phyloP scores from a whole-genome alignment of 2,329 filamentous ascomycete species.

The Waltergamsia citrina region DNA sequence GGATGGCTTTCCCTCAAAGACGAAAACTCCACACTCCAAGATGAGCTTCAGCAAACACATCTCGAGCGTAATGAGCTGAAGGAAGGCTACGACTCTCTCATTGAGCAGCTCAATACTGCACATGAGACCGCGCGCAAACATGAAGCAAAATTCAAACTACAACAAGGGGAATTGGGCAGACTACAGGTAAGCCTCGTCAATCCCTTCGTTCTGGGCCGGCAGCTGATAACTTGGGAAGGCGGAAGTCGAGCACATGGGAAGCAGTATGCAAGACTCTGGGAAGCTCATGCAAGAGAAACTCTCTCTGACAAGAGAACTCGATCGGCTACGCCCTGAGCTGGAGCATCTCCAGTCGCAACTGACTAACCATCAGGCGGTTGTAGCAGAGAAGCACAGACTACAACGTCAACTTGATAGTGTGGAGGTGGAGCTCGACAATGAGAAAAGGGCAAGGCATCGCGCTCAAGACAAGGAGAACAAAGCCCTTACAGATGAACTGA shows the following conservation, averaged over 20 bases:
- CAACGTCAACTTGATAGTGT: constrained; percentile 69
- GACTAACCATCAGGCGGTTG: constrained; percentile 52
- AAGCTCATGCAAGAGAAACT: constrained; percentile 56
- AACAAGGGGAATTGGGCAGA: constrained; percentile 14
- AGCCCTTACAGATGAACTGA: constrained; percentile 31
- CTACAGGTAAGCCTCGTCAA: too few relatives aligned
- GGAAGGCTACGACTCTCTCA: constrained; percentile 27
- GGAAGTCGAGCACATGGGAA: constrained; percentile 61
- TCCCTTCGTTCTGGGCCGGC: too few relatives aligned
- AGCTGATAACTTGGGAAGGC: constrained; percentile 35
- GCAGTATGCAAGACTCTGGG: constrained; percentile 57
- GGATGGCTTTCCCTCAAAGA: constrained; percentile 63
- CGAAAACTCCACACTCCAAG: constrained; percentile 60
- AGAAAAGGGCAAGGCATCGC: constrained; percentile 37
- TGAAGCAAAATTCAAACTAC: constrained; percentile 36
- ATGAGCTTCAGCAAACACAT: constrained; percentile 51
- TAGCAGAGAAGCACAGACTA: constrained; percentile 71
- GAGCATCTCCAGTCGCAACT: constrained; percentile 47
- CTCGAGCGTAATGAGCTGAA: constrained; percentile 43
- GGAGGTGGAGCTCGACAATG: constrained; percentile 75
- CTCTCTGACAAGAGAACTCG: constrained; percentile 39
- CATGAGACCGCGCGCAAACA: constrained; percentile 32
- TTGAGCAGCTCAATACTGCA: constrained; percentile 30
- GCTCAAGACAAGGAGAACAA: constrained; percentile 21
- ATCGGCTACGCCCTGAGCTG: constrained; percentile 42